Evolutionary conservation across 345 rosid genomes (phyloP), one percentile per base, ranked within the genome.

Genomic region (Heritiera littoralis): DNA sequence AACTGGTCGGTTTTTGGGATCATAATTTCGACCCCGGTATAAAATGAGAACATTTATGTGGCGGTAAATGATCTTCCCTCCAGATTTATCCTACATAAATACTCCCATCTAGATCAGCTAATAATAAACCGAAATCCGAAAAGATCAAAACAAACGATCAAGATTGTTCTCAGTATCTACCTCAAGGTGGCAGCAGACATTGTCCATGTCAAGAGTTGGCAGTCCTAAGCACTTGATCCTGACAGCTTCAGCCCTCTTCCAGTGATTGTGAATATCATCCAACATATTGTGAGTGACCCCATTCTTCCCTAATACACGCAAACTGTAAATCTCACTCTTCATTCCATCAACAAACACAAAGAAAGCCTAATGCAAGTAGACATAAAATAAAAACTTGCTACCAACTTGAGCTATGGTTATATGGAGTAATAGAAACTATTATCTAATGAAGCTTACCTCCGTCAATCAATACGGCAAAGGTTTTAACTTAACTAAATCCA

Each of bases 281-380:
- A 95, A 87, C 95, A 91, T 88, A 87, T 93, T 94, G 87, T 93
- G 98, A 56, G 98, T 93, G 20, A 93, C 94, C 79, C 98, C 98
- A 5, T 89, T 91, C 87, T 89, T 92, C 72, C 98, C 97, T 92
- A 71, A 46, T 49, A 38, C 35, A 67, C 67, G 2, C 58, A 75
- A 12, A 12, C 75, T 14, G 41, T 7, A 28, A 9, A 35, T 72
- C 23, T 45, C 28, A 55, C 14, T 10, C 0, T 28, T 28, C 52
- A 68, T 10, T 43, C 32, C 49, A 43, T 20, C 38, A 68, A 67
- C 17, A 68, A 68, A 6, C 20, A 68, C 12, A 49, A 49, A 20
- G 52, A 43, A 40, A 45, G 54, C 46, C 70, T 66, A 66, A 66
- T 66, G 48, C 70, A 66, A 45, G 70, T 40, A 66, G 28, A 66